Evolutionary conservation across 768 basidiomycete genomes (phyloP).

Genomic region (Filobasidium floriforme): DNA sequence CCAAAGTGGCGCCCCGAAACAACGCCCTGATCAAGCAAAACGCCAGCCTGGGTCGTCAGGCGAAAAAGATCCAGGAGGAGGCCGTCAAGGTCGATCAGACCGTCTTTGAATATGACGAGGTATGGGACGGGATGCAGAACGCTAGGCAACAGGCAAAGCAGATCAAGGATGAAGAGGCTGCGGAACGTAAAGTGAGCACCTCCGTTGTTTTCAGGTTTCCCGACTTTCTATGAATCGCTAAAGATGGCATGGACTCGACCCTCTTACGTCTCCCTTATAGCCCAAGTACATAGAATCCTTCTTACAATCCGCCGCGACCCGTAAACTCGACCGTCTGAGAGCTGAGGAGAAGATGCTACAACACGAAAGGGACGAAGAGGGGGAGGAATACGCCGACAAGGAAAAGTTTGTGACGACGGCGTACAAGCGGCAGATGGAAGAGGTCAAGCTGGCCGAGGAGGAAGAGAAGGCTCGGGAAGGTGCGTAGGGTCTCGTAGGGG

Average conservation of each 20-base stretch:
- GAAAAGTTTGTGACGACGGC: conserved; percentile 96
- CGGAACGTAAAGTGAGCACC: conserved; percentile 64
- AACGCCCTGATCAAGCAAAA: conserved; percentile 52
- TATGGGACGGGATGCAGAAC: conserved; percentile 92
- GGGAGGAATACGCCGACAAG: conserved; percentile 87
- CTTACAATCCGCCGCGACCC: conserved; percentile 70
- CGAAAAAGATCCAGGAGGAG: conserved; percentile 53
- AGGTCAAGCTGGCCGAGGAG: conserved; percentile 80
- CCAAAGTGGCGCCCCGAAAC: conserved; percentile 31
- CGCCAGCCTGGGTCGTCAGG: conserved; percentile 31
- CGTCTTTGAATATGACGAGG: conserved; percentile 91
- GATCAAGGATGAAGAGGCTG: conserved; percentile 65
- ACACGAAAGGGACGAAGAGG: conserved; percentile 81
- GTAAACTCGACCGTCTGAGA: conserved; percentile 76
- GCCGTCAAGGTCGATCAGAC: conserved; percentile 71
- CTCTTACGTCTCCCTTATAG: no score
- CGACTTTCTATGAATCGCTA: no score
- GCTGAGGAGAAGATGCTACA: conserved; percentile 99
- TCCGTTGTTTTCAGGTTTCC: no score
- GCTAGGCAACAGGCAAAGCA: conserved; percentile 67
- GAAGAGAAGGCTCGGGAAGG: conserved; percentile 86
- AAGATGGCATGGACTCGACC: no score
- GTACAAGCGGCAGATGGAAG: conserved; percentile 92
- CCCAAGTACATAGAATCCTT: conserved; percentile 88
- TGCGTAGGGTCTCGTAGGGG: conserved; percentile 38